Evolutionary conservation across 2,329 filamentous ascomycete species (phyloP).

Genomic region (Corinectria fuckeliana): DNA sequence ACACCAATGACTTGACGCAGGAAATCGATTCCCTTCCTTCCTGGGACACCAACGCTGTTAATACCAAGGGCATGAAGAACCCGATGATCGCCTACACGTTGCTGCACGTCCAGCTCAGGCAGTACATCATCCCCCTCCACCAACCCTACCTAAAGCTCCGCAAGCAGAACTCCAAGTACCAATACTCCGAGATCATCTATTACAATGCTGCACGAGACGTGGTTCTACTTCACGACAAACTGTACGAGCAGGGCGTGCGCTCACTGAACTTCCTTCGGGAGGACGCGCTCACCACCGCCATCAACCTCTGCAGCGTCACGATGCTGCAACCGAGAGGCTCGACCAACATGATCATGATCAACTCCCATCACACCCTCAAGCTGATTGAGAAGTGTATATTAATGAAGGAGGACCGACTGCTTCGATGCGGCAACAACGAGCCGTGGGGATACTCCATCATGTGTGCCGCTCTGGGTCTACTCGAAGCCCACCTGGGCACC

Average conservation of each 20-base stretch:
- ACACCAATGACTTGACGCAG: conserved; percentile 66
- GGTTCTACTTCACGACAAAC: conserved; percentile 66
- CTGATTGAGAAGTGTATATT: conserved; percentile 66
- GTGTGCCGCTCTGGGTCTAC: conserved; percentile 64
- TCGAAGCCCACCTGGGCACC: conserved; percentile 64
- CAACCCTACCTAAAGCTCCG: conserved; percentile 66
- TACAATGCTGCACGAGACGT: conserved; percentile 68
- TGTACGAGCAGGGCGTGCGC: conserved; percentile 64
- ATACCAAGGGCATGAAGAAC: conserved; percentile 54
- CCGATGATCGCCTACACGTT: conserved; percentile 66
- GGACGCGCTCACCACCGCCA: conserved; percentile 64
- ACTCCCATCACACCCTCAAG: conserved; percentile 64
- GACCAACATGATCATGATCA: conserved; percentile 68
- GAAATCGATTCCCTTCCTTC: conserved; percentile 66
- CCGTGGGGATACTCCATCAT: conserved; percentile 70
- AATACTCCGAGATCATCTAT: conserved; percentile 68
- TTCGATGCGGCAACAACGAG: conserved; percentile 69
- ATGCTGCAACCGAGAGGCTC: conserved; percentile 65
- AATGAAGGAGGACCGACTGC: conserved; percentile 66
- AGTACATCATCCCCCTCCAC: conserved; percentile 68
- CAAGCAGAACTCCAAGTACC: conserved; percentile 66
- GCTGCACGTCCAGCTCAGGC: conserved; percentile 65
- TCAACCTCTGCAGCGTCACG: conserved; percentile 67
- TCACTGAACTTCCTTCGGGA: conserved; percentile 66
- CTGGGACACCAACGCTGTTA: conserved; percentile 53